Conservation (phyloP, 805 yeast genomes). For the Metschnikowia kofuensis region DNA sequence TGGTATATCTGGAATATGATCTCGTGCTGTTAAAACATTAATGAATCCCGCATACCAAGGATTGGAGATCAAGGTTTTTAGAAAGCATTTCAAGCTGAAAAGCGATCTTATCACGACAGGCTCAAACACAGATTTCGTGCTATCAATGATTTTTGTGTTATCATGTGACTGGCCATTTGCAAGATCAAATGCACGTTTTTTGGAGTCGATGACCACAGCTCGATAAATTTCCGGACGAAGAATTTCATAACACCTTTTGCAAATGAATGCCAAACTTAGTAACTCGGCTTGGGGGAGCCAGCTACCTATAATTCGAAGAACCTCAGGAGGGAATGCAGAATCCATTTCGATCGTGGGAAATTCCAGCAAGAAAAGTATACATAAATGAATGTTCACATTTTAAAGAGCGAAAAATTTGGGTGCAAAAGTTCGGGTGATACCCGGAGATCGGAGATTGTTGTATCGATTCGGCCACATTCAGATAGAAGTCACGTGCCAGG, state of each 20-base stretch:
- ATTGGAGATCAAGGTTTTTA: conserved; percentile 8
- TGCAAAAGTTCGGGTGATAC: conserved; percentile 17
- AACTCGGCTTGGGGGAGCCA: conserved; percentile 14
- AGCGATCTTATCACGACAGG: conserved; percentile 17
- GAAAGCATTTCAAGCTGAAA: conserved; percentile 13
- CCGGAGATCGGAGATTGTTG: conserved; percentile 18
- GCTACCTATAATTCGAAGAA: conserved; percentile 6
- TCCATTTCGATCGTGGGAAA: no score
- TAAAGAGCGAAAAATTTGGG: conserved; percentile 10
- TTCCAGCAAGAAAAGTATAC: no score
- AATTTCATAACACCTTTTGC: conserved; percentile 1
- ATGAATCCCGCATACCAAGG: conserved; percentile 9
- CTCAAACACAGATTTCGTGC: not conserved
- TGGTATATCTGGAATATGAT: conserved; percentile 16
- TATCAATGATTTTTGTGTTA: not conserved
- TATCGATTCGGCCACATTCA: not conserved
- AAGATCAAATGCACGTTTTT: conserved; percentile 7
- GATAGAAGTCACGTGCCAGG: conserved; percentile 2
- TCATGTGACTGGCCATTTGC: not conserved
- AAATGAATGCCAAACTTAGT: conserved; percentile 12
- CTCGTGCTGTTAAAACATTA: conserved; percentile 6
- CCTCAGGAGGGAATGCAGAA: conserved; percentile 9
- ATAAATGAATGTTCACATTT: not conserved
- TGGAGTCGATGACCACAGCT: conserved; percentile 13
- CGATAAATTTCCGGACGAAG: conserved; percentile 11